These are phyloP conservation scores for Pelargonium citronellum DNA, from an alignment of 441 rosid genomes.

Conservation along the genomic window DNA sequence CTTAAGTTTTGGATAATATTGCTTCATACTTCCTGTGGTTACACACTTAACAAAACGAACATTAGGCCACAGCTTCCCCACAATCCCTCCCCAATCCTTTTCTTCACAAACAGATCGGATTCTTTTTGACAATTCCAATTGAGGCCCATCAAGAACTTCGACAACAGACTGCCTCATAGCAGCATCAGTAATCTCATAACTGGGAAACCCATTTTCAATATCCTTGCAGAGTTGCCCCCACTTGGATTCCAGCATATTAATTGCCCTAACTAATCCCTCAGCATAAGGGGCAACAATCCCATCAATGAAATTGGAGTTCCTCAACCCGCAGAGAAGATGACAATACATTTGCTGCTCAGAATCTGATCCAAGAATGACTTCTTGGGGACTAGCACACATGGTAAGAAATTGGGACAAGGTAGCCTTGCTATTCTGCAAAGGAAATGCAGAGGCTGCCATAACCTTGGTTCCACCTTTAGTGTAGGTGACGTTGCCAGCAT, in stretches of 20 bases:
- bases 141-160: slow-evolving; percentile 37
- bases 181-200: slow-evolving; percentile 24
- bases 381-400: slow-evolving; percentile 25
- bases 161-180: slow-evolving; percentile 35
- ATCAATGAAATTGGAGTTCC: slow-evolving; percentile 31
- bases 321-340: slow-evolving; percentile 46
- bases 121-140: slow-evolving; percentile 30
- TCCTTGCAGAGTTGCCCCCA: slow-evolving; percentile 44
- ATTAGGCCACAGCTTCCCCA: slow-evolving; percentile 41
- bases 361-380: slow-evolving; percentile 38
- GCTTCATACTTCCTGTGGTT: slow-evolving; percentile 47
- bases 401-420: slow-evolving; percentile 24
- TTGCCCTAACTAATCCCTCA: slow-evolving; percentile 28
- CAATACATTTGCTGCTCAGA: slow-evolving; percentile 38
- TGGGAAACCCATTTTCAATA: slow-evolving; percentile 33
- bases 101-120: slow-evolving; percentile 30
- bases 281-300: slow-evolving; percentile 40
- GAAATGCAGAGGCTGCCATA: slow-evolving; percentile 47
- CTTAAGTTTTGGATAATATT: slow-evolving; percentile 40
- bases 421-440: slow-evolving; percentile 25
- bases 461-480: slow-evolving; percentile 40
- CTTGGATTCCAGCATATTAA: slow-evolving; percentile 33
- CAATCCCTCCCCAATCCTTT: slow-evolving; percentile 36
- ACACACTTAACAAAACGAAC: slow-evolving; percentile 38
- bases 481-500: slow-evolving; percentile 28